Percentiles rank a stretch among this genome's conserved stretches.
These are phyloP conservation scores for Fraxinus platypoda DNA, from an alignment of 305 asterid genomes.

Conservation along the genomic window DNA sequence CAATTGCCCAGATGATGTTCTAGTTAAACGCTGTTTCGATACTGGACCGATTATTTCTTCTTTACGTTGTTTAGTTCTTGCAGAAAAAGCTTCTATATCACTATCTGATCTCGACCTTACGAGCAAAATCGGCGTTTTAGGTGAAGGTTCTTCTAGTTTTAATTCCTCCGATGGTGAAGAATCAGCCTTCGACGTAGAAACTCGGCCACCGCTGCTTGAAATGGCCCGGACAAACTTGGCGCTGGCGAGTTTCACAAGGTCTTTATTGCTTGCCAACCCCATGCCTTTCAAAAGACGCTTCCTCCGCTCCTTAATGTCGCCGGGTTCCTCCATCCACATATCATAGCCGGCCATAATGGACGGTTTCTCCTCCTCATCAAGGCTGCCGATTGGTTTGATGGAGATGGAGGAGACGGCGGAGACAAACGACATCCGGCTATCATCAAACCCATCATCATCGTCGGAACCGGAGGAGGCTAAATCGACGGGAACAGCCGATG, in stretches of 20 bases:
- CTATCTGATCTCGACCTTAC: conserved; percentile 90
- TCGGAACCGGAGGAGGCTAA: conserved; percentile 56
- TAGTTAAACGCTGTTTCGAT: conserved; percentile 75
- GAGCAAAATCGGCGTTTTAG: conserved; percentile 36
- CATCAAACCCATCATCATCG: conserved; percentile 66
- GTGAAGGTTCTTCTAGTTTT: conserved; percentile 15
- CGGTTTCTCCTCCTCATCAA: conserved; percentile 22
- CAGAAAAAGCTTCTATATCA: conserved; percentile 58
- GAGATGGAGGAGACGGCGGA: conserved; percentile 51
- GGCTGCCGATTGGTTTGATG: conserved; percentile 24
- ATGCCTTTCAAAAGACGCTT: conserved; percentile 81
- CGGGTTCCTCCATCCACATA: conserved; percentile 93
- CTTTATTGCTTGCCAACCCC: conserved; percentile 79
- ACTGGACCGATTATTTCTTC: conserved; percentile 63
- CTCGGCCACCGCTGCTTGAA: conserved; percentile 25
- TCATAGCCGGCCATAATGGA: conserved; percentile 49
- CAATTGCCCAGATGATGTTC: conserved; percentile 56
- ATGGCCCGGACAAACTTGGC: conserved; percentile 39
- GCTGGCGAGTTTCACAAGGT: conserved; percentile 59
- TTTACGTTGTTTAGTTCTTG: conserved; percentile 61
- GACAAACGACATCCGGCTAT: conserved; percentile 68
- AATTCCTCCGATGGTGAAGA: background rate
- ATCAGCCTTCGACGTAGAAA: background rate
- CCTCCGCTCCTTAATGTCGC: conserved; percentile 80
- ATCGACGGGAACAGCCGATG: conserved; percentile 55